Percentiles rank a stretch among this genome's conserved stretches.
Conservation (phyloP, 1,139 yeast genomes). For the Nakaseomyces sp. region DNA sequence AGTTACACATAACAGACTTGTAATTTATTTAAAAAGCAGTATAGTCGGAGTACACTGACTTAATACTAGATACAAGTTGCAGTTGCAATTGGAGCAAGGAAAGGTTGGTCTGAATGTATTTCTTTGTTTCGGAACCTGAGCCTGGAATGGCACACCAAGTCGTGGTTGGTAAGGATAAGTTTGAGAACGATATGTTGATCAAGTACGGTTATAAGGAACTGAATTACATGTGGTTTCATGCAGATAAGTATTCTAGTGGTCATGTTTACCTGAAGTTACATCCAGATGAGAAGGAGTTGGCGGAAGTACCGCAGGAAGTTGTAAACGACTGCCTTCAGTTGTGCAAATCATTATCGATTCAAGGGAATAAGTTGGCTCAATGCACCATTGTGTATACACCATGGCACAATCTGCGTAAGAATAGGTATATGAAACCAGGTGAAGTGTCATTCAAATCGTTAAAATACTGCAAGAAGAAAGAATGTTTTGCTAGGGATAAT, state of each 20-base stretch:
- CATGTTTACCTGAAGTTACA: slow-evolving; percentile 64
- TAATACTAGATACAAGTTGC: too few relatives aligned
- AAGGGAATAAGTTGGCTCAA: slow-evolving; percentile 65
- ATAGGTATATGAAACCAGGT: slow-evolving; percentile 74
- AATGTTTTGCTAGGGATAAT: slow-evolving; percentile 52
- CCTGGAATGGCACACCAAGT: slow-evolving; percentile 16
- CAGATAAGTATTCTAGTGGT: slow-evolving; percentile 70
- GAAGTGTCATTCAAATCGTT: slow-evolving; percentile 66
- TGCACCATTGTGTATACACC: slow-evolving; percentile 69
- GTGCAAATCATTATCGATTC: slow-evolving; percentile 72
- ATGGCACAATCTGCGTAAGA: slow-evolving; percentile 61
- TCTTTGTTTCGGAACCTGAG: slow-evolving; percentile 24
- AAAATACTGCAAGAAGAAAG: slow-evolving; percentile 44
- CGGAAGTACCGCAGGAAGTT: slow-evolving; percentile 40
- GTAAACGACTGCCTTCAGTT: slow-evolving; percentile 62
- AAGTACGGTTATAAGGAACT: slow-evolving; percentile 54
- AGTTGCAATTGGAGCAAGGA: too few relatives aligned
- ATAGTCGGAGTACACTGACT: too few relatives aligned
- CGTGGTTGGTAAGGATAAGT: slow-evolving; percentile 64
- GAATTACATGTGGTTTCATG: slow-evolving; percentile 73
- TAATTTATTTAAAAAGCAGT: too few relatives aligned
- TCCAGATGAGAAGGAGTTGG: slow-evolving; percentile 39
- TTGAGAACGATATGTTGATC: slow-evolving; percentile 67
- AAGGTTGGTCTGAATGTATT: too few relatives aligned
- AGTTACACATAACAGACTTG: too few relatives aligned